Evolutionary conservation across 2,329 filamentous ascomycete species (phyloP).

Genomic region (Coniella lustricola): DNA sequence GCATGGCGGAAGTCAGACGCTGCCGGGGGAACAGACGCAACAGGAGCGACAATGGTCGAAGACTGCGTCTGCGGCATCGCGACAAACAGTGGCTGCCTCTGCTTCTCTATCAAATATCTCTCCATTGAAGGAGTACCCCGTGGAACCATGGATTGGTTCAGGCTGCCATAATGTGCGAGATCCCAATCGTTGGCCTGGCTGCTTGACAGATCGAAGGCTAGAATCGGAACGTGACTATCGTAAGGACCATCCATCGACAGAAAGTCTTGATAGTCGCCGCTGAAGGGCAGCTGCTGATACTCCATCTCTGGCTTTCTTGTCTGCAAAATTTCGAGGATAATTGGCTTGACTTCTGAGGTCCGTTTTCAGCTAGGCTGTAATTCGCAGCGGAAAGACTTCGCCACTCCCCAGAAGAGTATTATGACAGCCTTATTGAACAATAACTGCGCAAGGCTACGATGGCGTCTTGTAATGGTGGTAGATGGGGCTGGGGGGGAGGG

Average conservation of each 20-base stretch:
- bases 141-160: slow-evolving; percentile 15
- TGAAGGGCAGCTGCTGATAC: slow-evolving; percentile 1
- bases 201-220: not conserved
- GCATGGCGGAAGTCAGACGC: slow-evolving; percentile 23
- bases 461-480: not conserved
- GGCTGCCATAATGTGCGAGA: slow-evolving; percentile 20
- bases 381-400: slow-evolving; percentile 3
- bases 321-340: not conserved
- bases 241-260: not conserved
- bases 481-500: not conserved
- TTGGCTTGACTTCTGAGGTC: not conserved
- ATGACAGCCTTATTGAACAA: slow-evolving; percentile 8
- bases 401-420: not conserved
- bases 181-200: slow-evolving; percentile 20
- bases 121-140: slow-evolving; percentile 21
- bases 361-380: too few species aligned
- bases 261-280: not conserved
- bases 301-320: slow-evolving; percentile 4
- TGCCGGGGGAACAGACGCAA: slow-evolving; percentile 15
- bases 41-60: slow-evolving; percentile 7
- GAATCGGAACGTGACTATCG: not conserved
- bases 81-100: slow-evolving; percentile 23
- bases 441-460: not conserved
- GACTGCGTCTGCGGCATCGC: slow-evolving; percentile 13
- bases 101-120: slow-evolving; percentile 24